Base-by-base conservation (phyloP, 208 protist genomes). In the Jaenimonas drosophilae region DNA sequence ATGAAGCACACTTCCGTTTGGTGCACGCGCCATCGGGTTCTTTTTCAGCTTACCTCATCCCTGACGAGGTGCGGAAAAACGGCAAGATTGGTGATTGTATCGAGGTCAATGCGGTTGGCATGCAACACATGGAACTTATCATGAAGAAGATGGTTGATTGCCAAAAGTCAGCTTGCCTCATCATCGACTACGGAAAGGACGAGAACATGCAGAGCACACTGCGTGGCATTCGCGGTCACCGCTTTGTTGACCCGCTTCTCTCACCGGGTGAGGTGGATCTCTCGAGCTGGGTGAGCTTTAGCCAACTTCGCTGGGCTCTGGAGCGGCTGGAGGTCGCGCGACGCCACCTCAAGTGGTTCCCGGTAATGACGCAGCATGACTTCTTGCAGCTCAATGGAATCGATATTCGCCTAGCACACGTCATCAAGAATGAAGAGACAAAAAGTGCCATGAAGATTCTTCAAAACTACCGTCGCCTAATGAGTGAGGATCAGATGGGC, bases 161-260 rank as follows among this genome's bases (percentile, higher is more conserved):
- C 54, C 68, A 78, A 51, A 88, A 81, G 54, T 69, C 83, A 3
- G 80, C 86, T 9, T 87, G 69, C 43, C 40, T 96, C 24, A 73
- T 96, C 17, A 90, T 96, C 31, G 89, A 96, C 71, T 96, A 96
- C 54, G 89, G 89, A 40, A 88, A 90, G 54, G 86, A 96, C 62
- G 76, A 93, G 36, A 62, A 88, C 62, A 91, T 94, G 78, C 77
- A 89, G 44, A 88, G 75, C 64, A 93, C 89, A 2, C 67, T 94
- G 20, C 78, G 81, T 12, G 89, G 83, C 36, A 95, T 95, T 47
- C 76, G 79, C 17, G 82, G 80, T 0, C 88, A 95, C 56, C 71
- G 78, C 63, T 95, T 95, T 45, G 80, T 94, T 2, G 74, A 91
- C 40, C 85, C 83, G 39, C 53, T 96, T 23, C 61, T 88, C 14